Conservation (phyloP, 2,329 filamentous ascomycete genomes). For the Dactylellina cionopaga region DNA sequence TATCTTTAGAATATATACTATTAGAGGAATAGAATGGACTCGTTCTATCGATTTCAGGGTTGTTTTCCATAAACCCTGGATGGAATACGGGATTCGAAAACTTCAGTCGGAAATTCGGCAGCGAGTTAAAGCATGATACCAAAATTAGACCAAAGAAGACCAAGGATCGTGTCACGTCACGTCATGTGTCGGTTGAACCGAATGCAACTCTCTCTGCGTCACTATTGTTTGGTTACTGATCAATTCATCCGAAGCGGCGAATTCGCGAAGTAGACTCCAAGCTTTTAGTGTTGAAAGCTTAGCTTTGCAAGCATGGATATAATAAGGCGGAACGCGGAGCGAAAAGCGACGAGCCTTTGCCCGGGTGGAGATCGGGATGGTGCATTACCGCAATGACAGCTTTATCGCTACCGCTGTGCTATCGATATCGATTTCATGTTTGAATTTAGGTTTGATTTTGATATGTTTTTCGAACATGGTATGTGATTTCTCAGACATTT, state of each 20-base stretch:
- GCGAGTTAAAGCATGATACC: not conserved
- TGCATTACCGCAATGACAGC: too few species aligned
- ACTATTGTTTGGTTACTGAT: slow-evolving; percentile 32
- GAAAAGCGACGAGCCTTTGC: slow-evolving; percentile 36
- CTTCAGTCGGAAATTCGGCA: slow-evolving; percentile 20
- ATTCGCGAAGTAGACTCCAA: not conserved
- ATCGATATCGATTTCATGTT: too few species aligned
- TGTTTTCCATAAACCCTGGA: not conserved
- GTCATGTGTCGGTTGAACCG: not conserved
- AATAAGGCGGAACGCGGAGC: slow-evolving; percentile 13
- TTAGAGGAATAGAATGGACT: not conserved
- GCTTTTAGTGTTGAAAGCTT: slow-evolving; percentile 4
- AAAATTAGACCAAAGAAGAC: slow-evolving; percentile 20
- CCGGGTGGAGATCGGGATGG: slow-evolving; percentile 13
- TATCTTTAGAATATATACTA: not conserved
- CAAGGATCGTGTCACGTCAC: slow-evolving; percentile 23
- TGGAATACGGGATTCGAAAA: not conserved
- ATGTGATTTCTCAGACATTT: too few species aligned
- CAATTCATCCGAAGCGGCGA: slow-evolving; percentile 28
- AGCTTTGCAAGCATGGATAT: slow-evolving; percentile 23
- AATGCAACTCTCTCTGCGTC: slow-evolving; percentile 37
- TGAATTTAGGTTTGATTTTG: too few species aligned
- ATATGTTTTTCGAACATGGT: too few species aligned
- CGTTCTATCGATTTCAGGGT: not conserved
- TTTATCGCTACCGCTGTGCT: too few species aligned